Percentiles rank a stretch among this genome's conserved stretches.
phyloP scores from a whole-genome alignment of 2,329 filamentous ascomycete species.

The Phaeosphaeriaceae sp. region DNA sequence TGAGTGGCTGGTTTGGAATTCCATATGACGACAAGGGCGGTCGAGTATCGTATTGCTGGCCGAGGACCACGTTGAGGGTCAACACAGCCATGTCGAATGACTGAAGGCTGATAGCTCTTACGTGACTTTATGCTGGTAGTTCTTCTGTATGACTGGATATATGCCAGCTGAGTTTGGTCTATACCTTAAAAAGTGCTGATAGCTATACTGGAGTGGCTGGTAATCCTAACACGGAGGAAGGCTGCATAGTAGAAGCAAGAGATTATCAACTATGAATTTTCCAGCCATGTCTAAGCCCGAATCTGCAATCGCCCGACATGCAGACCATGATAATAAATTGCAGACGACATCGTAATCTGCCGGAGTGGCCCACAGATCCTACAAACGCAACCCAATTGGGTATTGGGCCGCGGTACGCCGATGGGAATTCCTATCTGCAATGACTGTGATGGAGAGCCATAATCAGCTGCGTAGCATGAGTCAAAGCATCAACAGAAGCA shows the following conservation, averaged over 20 bases:
- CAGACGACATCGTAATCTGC: background rate
- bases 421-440: background rate
- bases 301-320: background rate
- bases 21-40: background rate
- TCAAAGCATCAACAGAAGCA: background rate
- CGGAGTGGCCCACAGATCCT: background rate
- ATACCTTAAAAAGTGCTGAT: background rate
- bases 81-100: background rate
- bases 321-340: background rate
- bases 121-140: background rate
- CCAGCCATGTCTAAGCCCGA: background rate
- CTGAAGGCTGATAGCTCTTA: background rate
- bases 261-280: background rate
- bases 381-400: constrained; percentile 23
- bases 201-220: too few species aligned
- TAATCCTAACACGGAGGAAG: too few species aligned
- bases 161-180: background rate
- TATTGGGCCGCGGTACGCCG: constrained; percentile 18
- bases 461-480: background rate
- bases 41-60: background rate
- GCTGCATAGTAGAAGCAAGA: too few species aligned
- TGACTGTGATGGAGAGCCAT: background rate
- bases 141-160: background rate
- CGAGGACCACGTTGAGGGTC: background rate
- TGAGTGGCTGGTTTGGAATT: background rate